Evolutionary conservation across 2,329 filamentous ascomycete genomes (phyloP).

Genomic region (Trichoderma sp.): DNA sequence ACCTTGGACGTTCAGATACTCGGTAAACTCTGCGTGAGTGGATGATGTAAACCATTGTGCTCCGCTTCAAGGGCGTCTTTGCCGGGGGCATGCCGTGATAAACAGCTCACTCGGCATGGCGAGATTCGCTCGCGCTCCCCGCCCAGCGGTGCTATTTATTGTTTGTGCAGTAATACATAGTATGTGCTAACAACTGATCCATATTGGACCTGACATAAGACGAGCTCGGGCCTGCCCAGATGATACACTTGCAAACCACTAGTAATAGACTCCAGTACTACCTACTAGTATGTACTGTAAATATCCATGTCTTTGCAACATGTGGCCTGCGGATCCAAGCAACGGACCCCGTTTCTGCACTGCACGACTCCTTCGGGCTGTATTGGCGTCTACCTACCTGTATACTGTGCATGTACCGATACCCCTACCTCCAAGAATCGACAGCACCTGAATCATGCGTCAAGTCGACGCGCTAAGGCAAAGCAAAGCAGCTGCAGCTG

Average conservation of each 20-base stretch:
- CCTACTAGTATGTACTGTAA: no score
- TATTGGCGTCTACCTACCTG: background rate
- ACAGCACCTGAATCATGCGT: background rate
- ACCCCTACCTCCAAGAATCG: background rate
- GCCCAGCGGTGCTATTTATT: background rate
- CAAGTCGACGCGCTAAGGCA: background rate
- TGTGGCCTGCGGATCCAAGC: background rate
- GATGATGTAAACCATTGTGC: background rate
- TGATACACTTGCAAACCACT: no score
- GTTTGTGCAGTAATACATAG: background rate
- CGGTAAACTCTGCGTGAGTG: background rate
- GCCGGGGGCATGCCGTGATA: background rate
- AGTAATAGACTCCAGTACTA: no score
- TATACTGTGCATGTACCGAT: background rate
- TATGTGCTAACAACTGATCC: background rate
- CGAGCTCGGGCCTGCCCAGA: background rate
- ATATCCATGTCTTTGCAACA: background rate
- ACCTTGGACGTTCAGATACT: background rate
- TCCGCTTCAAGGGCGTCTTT: background rate
- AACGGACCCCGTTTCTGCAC: background rate
- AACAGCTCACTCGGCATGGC: background rate
- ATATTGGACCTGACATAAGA: background rate
- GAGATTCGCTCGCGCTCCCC: background rate
- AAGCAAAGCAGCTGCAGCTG: constrained; percentile 1
- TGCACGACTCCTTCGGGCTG: background rate